Evolutionary conservation across 2,329 filamentous ascomycete species (phyloP).

Genomic region (Xylariaceae sp.): DNA sequence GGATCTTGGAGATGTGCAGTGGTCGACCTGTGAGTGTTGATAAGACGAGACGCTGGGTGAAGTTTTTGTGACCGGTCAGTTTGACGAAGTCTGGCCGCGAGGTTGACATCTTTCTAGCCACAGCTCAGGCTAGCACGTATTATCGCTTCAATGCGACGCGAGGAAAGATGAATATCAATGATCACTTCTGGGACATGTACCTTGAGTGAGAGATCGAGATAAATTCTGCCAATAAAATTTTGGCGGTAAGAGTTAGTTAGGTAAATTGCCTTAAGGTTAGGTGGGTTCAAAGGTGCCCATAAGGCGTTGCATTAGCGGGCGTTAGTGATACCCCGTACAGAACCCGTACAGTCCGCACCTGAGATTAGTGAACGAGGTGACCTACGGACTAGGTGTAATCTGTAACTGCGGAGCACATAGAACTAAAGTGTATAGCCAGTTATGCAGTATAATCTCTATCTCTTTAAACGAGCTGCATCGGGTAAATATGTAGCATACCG

Average conservation of each 20-base stretch:
- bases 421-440: too few relatives aligned
- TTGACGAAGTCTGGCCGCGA: conserved; percentile 53
- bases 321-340: too few relatives aligned
- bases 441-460: too few relatives aligned
- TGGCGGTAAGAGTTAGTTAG: conserved; percentile 24
- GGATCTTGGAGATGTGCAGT: conserved; percentile 90
- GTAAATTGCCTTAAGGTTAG: background rate
- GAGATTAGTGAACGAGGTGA: too few relatives aligned
- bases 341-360: too few relatives aligned
- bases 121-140: conserved; percentile 5
- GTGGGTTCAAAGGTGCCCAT: background rate
- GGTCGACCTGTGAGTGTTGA: conserved; percentile 86
- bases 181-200: background rate
- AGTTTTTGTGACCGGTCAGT: conserved; percentile 78
- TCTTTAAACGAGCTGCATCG: too few relatives aligned
- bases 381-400: too few relatives aligned
- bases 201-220: conserved; percentile 11
- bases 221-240: conserved; percentile 31
- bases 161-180: background rate
- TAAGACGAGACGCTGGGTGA: conserved; percentile 79
- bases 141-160: conserved; percentile 3
- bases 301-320: background rate
- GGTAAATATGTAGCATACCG: too few relatives aligned
- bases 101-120: conserved; percentile 26
- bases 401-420: too few relatives aligned